A percentile compares a stretch with the other conserved stretches of the same genome.
Evolutionary conservation across 208 protist species (phyloP).

Genomic region (Leptomonas pyrrhocoris): DNA sequence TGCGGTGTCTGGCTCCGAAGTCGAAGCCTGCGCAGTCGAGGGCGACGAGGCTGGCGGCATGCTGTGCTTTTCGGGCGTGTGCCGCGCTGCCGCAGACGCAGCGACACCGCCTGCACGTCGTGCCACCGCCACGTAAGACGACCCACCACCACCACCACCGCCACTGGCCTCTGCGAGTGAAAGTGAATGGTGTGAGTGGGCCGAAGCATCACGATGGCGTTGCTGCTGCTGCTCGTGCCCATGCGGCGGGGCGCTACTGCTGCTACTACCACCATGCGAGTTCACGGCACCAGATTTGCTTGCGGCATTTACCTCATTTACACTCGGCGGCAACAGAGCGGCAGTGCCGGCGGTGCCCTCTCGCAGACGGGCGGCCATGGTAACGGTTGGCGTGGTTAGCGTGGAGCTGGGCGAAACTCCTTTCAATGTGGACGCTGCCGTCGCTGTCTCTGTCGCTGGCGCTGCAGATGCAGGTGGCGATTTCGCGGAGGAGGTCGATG

Average conservation of each 20-base stretch:
- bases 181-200: not conserved
- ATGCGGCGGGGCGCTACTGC: not conserved
- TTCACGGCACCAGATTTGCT: not conserved
- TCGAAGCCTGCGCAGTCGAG: not conserved
- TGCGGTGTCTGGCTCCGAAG: too few species aligned
- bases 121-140: slow-evolving; percentile 11
- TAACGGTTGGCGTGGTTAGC: not conserved
- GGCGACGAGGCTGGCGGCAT: not conserved
- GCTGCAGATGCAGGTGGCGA: not conserved
- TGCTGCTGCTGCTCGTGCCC: not conserved
- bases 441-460: not conserved
- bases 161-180: not conserved
- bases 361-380: slow-evolving; percentile 13
- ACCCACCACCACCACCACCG: not conserved
- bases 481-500: too few species aligned
- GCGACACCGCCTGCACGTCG: not conserved
- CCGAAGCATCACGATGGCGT: not conserved
- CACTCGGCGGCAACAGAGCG: slow-evolving; percentile 8
- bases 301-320: not conserved
- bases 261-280: not conserved
- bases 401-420: not conserved
- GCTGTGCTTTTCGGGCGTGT: not conserved
- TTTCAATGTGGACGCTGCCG: not conserved
- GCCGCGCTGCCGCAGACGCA: not conserved
- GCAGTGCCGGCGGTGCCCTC: slow-evolving; percentile 2